Percentiles rank a stretch among this genome's conserved stretches.
Evolutionary conservation across 371 early-diverging fungal species (phyloP).

Genomic region (Mucor mucedo): DNA sequence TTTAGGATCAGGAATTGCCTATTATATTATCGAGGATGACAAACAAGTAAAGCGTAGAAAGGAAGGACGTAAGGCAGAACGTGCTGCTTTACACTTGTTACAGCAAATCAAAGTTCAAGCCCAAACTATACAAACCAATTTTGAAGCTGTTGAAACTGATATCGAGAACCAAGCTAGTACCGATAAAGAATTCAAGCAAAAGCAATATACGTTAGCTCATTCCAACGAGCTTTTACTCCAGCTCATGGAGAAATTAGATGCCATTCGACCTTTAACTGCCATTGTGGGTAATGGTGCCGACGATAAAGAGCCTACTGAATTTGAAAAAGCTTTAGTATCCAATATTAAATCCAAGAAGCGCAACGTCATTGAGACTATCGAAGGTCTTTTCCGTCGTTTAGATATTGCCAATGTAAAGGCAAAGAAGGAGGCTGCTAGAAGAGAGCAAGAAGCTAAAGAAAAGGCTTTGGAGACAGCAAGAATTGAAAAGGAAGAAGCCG

Average conservation of each 20-base stretch:
- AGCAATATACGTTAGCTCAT: conserved; percentile 35
- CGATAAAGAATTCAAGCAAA: conserved; percentile 26
- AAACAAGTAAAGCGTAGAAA: conserved; percentile 36
- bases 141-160: conserved; percentile 11
- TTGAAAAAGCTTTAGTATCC: conserved; percentile 31
- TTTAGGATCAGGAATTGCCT: conserved; percentile 21
- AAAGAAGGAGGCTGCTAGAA: conserved; percentile 15
- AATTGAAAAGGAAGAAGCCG: conserved; percentile 25
- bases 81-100: conserved; percentile 25
- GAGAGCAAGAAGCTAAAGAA: conserved; percentile 25
- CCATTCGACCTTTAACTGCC: conserved; percentile 37
- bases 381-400: conserved; percentile 25
- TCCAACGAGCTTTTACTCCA: conserved; percentile 44
- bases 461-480: conserved; percentile 17
- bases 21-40: conserved; percentile 45
- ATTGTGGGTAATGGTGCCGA: conserved; percentile 24
- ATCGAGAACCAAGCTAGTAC: conserved; percentile 18
- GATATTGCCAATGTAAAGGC: conserved; percentile 15
- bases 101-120: conserved; percentile 36
- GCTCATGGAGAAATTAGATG: conserved; percentile 46
- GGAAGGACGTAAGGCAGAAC: conserved; percentile 24
- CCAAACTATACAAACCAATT: conserved; percentile 20
- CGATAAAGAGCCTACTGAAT: conserved; percentile 20
- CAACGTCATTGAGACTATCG: conserved; percentile 31
- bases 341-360: conserved; percentile 38